Conservation (phyloP, 2,329 filamentous ascomycete genomes). For the Fusarium abutilonis region DNA sequence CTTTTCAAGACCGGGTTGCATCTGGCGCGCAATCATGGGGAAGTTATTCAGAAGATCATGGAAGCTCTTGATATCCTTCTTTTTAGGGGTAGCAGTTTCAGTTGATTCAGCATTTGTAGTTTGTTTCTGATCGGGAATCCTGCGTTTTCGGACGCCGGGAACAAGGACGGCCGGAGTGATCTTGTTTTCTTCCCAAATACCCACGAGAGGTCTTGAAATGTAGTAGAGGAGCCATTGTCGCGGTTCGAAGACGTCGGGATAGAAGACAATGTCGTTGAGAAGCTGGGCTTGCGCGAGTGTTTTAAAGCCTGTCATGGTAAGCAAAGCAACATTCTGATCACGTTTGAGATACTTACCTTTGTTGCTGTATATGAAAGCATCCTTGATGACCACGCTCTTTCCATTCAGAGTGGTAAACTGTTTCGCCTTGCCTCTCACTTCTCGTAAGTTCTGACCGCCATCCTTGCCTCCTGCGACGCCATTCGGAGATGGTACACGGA, state of each 20-base stretch:
- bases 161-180: constrained; percentile 72
- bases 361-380: constrained; percentile 91
- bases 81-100: constrained; percentile 61
- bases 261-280: constrained; percentile 85
- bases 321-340: constrained; percentile 27
- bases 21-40: constrained; percentile 94
- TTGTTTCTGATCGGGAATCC: constrained; percentile 52
- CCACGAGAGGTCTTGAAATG: constrained; percentile 88
- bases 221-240: constrained; percentile 97
- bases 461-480: constrained; percentile 65
- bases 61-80: constrained; percentile 93
- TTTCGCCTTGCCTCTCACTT: constrained; percentile 91
- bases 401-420: constrained; percentile 94
- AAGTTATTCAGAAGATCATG: constrained; percentile 90
- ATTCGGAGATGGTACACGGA: constrained; percentile 76
- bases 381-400: constrained; percentile 92
- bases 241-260: constrained; percentile 86
- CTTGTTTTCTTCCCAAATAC: constrained; percentile 79
- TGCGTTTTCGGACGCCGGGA: constrained; percentile 55
- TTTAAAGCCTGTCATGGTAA: constrained; percentile 77
- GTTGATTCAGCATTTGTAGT: constrained; percentile 52
- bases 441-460: constrained; percentile 72
- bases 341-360: constrained; percentile 70
- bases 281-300: constrained; percentile 88
- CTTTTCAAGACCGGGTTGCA: constrained; percentile 90